These are phyloP conservation scores for Leucosporidium scottii DNA, from an alignment of 768 basidiomycete species.

Conservation along the genomic window DNA sequence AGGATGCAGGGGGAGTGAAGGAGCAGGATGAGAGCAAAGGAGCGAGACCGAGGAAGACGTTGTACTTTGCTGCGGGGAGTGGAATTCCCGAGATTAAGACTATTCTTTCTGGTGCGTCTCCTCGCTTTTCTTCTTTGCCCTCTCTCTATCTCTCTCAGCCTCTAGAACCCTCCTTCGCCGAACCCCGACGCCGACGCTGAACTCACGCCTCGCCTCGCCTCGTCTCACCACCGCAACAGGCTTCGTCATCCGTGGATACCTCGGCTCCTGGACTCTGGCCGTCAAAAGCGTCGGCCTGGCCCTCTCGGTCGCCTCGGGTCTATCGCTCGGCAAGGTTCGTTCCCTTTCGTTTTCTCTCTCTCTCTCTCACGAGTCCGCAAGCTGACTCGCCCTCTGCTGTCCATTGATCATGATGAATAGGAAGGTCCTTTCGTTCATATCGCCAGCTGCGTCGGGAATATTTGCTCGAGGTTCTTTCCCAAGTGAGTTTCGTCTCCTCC, in stretches of 20 bases:
- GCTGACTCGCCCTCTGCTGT: not conserved
- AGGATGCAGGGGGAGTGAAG: not conserved
- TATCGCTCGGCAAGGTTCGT: slow-evolving; percentile 60
- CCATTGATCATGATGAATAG: slow-evolving; percentile 39
- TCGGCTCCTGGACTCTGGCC: slow-evolving; percentile 71
- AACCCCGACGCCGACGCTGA: no score
- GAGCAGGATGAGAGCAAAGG: not conserved
- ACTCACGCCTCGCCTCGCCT: no score
- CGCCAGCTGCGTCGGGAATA: slow-evolving; percentile 85
- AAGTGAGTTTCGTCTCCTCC: slow-evolving; percentile 46
- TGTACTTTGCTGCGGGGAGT: slow-evolving; percentile 65
- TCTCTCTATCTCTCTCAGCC: no score
- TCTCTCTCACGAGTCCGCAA: slow-evolving; percentile 3
- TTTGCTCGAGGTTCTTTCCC: slow-evolving; percentile 69
- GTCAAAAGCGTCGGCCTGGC: slow-evolving; percentile 79
- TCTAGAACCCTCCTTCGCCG: no score
- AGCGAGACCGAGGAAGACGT: slow-evolving; percentile 28
- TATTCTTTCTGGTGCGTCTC: slow-evolving; percentile 64
- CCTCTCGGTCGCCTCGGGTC: slow-evolving; percentile 82
- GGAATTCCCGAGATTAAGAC: slow-evolving; percentile 97
- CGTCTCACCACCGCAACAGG: slow-evolving; percentile 55
- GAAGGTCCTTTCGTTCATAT: slow-evolving; percentile 91
- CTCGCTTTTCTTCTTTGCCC: not conserved
- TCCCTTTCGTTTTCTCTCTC: not conserved
- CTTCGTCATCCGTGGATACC: slow-evolving; percentile 95